These are phyloP conservation scores for Tolypocladium ovalisporum DNA, from an alignment of 2,329 filamentous ascomycete species.

Conservation along the genomic window DNA sequence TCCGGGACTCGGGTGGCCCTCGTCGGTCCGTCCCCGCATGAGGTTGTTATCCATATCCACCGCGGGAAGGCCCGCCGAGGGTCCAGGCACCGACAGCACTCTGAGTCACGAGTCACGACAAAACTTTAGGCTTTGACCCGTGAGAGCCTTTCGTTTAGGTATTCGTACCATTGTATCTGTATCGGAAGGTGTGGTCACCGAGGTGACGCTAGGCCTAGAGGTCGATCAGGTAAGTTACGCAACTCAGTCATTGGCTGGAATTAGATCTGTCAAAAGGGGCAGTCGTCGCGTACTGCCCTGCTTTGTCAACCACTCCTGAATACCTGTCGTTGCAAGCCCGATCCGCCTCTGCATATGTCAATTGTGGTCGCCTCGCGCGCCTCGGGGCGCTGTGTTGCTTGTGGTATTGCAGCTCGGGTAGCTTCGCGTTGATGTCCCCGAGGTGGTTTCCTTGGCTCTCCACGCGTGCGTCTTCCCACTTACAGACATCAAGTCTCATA, in stretches of 20 bases:
- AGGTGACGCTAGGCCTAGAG: neutral
- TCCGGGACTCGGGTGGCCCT: neutral
- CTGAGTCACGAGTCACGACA: neutral
- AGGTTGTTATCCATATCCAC: neutral
- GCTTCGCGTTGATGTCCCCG: neutral
- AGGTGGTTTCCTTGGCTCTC: neutral
- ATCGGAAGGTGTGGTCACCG: neutral
- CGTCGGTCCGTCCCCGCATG: neutral
- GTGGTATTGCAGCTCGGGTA: neutral
- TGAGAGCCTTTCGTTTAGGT: neutral
- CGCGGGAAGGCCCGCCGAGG: neutral
- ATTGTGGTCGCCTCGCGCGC: neutral
- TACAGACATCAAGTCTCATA: neutral
- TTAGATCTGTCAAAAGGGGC: neutral
- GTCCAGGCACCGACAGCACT: neutral
- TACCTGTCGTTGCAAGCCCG: neutral
- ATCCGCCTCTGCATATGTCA: neutral
- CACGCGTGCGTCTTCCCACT: neutral
- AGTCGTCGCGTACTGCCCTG: neutral
- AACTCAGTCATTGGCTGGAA: neutral
- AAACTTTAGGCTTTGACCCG: too few relatives aligned
- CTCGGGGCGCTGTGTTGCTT: neutral
- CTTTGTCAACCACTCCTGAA: neutral
- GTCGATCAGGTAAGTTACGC: neutral
- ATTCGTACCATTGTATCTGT: neutral